Evolutionary conservation across 129 eudicot genomes (phyloP).

Genomic region (Tagetes patula): DNA sequence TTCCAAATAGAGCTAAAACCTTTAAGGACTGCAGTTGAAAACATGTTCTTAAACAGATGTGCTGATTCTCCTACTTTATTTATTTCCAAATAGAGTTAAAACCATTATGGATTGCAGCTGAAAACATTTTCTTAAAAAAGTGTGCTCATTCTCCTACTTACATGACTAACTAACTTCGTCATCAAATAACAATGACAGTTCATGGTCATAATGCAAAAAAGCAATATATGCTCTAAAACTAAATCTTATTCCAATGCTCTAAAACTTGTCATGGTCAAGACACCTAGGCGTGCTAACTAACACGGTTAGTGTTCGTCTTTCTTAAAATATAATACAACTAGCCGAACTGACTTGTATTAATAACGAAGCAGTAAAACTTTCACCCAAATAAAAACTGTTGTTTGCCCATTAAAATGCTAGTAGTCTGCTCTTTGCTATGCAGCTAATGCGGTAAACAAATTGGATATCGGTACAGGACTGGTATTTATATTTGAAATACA

Average conservation of each 20-base stretch:
- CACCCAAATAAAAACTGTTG: neutral
- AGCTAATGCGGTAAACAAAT: no score
- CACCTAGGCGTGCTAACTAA: neutral
- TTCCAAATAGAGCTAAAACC: no score
- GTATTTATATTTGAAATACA: no score
- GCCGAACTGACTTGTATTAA: neutral
- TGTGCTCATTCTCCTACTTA: constrained; percentile 10
- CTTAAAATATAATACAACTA: neutral
- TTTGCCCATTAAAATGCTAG: constrained; percentile 8
- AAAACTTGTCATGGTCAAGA: neutral
- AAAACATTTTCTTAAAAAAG: constrained; percentile 5
- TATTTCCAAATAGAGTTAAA: neutral
- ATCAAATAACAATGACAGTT: neutral
- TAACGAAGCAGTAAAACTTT: no score
- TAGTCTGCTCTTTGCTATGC: neutral
- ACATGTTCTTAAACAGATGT: no score
- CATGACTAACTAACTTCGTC: constrained; percentile 2
- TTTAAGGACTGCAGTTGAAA: no score
- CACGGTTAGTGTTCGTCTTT: neutral
- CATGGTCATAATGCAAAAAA: neutral
- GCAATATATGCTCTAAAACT: neutral
- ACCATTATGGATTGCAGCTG: constrained; percentile 1
- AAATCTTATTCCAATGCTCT: neutral
- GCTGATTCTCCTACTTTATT: no score
- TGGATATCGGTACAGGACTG: no score